These are phyloP conservation scores for Aristolochia californica DNA, from an alignment of 164 flowering plant genomes.

Conservation along the genomic window DNA sequence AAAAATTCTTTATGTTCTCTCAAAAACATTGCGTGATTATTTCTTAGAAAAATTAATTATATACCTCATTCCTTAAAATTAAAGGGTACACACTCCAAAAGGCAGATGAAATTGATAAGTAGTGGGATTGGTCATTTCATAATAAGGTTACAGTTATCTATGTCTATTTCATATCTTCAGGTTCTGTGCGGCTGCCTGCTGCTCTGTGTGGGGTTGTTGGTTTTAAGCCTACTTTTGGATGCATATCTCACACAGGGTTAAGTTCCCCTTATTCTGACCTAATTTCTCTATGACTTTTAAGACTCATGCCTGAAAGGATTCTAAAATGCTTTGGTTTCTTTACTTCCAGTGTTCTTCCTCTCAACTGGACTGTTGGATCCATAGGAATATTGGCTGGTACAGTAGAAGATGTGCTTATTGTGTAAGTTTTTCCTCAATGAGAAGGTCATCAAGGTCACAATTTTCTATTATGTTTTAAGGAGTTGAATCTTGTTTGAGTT, in stretches of 20 bases:
- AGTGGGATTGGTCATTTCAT: too few species aligned
- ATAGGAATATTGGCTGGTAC: conserved; percentile 82
- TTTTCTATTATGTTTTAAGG: not conserved
- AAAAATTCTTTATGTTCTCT: too few species aligned
- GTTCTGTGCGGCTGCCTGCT: conserved; percentile 94
- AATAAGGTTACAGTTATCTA: too few species aligned
- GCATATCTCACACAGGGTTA: conserved; percentile 78
- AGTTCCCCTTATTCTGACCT: conserved; percentile 3
- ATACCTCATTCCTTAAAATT: too few species aligned
- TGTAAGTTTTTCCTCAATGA: conserved; percentile 32
- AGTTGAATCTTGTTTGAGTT: not conserved
- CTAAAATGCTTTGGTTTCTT: conserved; percentile 1
- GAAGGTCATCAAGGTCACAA: not conserved
- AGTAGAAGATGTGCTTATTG: conserved; percentile 74
- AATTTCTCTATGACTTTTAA: not conserved
- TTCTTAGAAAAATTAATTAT: too few species aligned
- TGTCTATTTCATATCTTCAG: conserved; percentile 20
- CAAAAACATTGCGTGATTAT: too few species aligned
- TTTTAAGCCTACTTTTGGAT: conserved; percentile 77
- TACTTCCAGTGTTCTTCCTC: conserved; percentile 66
- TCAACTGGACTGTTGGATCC: conserved; percentile 93
- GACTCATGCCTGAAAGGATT: not conserved
- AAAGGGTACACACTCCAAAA: too few species aligned
- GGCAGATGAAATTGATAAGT: too few species aligned
- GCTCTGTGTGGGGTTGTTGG: conserved; percentile 94